Evolutionary conservation across 192 early-diverging fungal species (phyloP).

Genomic region (Gaertneriomyces semiglobifer): DNA sequence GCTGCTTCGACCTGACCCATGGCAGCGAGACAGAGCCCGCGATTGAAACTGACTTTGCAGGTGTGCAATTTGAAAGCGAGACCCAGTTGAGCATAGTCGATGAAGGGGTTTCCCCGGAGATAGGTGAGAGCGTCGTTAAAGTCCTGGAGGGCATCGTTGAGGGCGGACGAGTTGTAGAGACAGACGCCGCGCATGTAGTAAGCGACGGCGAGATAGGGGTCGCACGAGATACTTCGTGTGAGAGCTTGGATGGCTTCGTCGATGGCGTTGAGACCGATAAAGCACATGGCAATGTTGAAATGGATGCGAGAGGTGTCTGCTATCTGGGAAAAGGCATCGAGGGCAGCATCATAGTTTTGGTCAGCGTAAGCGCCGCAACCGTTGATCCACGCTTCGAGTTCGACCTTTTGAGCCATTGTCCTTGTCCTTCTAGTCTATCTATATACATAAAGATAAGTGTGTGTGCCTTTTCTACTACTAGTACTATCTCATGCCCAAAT

Average conservation of each 20-base stretch:
- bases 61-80: slow-evolving; percentile 83
- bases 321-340: slow-evolving; percentile 71
- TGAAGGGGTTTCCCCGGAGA: slow-evolving; percentile 71
- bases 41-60: slow-evolving; percentile 89
- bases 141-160: slow-evolving; percentile 68
- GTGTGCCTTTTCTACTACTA: too few species aligned
- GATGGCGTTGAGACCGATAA: slow-evolving; percentile 68
- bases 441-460: too few species aligned
- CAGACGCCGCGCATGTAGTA: slow-evolving; percentile 90
- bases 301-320: slow-evolving; percentile 92
- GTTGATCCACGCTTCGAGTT: slow-evolving; percentile 79
- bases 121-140: slow-evolving; percentile 73
- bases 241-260: slow-evolving; percentile 80
- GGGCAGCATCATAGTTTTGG: slow-evolving; percentile 63
- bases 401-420: slow-evolving; percentile 17
- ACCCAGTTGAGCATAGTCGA: slow-evolving; percentile 95
- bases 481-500: too few species aligned
- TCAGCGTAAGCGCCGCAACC: slow-evolving; percentile 73
- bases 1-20: slow-evolving; percentile 68
- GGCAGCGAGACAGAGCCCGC: slow-evolving; percentile 77
- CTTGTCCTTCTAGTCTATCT: too few species aligned
- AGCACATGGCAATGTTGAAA: slow-evolving; percentile 90
- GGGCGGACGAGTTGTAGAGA: slow-evolving; percentile 68
- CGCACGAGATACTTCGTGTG: slow-evolving; percentile 68
- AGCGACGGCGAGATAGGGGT: slow-evolving; percentile 86